Conservation (phyloP, 2,329 filamentous ascomycete species). For the Phialemonium atrogriseum region DNA sequence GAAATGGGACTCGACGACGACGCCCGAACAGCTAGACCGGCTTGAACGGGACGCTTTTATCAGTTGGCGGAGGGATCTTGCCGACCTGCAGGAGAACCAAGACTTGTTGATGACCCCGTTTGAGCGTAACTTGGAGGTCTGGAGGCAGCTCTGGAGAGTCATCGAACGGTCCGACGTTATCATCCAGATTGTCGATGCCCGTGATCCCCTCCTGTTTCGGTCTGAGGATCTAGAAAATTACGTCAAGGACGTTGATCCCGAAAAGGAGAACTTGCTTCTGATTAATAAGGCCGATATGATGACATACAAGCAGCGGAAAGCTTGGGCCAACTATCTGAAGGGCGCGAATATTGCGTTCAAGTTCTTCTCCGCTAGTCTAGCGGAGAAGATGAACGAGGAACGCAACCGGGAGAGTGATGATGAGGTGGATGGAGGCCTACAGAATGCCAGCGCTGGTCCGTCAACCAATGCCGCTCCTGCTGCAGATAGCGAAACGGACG, state of each 20-base stretch:
- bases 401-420: conserved; percentile 10
- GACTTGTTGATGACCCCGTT: conserved; percentile 97
- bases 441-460: conserved; percentile 7
- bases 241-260: conserved; percentile 82
- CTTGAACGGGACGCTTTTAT: conserved; percentile 75
- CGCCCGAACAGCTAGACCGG: conserved; percentile 69
- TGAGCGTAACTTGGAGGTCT: conserved; percentile 93
- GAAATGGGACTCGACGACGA: conserved; percentile 79
- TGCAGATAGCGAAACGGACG: conserved; percentile 14
- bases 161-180: conserved; percentile 94
- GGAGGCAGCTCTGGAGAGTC: conserved; percentile 95
- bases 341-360: conserved; percentile 76
- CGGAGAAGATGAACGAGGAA: conserved; percentile 80
- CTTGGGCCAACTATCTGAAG: conserved; percentile 83
- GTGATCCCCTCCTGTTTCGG: conserved; percentile 88
- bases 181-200: conserved; percentile 95
- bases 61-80: conserved; percentile 81
- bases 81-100: conserved; percentile 87
- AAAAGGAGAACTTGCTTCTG: conserved; percentile 83
- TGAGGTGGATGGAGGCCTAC: conserved; percentile 21
- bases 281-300: conserved; percentile 99
- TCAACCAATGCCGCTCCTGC: conserved; percentile 8
- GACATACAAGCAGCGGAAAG: conserved; percentile 71
- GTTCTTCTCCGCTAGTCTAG: conserved; percentile 91
- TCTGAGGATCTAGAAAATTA: conserved; percentile 90